Base-by-base conservation (phyloP, 805 yeast species). In the Yamadazyma insecticola region DNA sequence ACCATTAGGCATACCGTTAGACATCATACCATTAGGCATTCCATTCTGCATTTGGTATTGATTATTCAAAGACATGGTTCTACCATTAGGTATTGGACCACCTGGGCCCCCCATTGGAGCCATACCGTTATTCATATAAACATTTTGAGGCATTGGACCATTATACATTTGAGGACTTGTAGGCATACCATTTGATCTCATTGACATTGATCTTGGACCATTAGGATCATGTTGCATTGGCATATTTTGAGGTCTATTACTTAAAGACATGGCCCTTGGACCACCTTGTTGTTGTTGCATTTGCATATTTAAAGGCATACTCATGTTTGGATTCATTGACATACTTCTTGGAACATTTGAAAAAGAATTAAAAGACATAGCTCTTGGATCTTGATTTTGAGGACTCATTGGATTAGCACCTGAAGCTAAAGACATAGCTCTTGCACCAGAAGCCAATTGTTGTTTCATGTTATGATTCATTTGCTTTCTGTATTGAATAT, bases 401-500 rank as follows among this genome's bases (percentile, higher is more conserved):
- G 13, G 36, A 22, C 22, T 32, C 58, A 51, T 55, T 23, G 58
- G 67, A 40, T 44, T 58, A 4, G 43, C 51, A 29, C 60, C 63
- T 34, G 54, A 55, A 2, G 63, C 55, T 22, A 64, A 50, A 11
- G 68, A 54, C 59, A 55, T 64, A 6, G 72, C 68, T 25, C 70
- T 51, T 2, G 78, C 72, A 28, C 74, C 63, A 8, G 61, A 59
- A 12, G 63, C 62, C 43, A 67, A 50, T 13, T 74, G 72, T 50
- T 69, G 47, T 48, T 83, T 83, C 60, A 77, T 81, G 49, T 76
- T 79, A 4, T 74, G 76, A 28, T 79, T 77, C 70, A 78, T 67
- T 43, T 72, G 79, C 43, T 81, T 82, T 43, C 94, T 63, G 50
- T 83, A 83, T 40, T 79, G 79, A 5, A 75, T 63, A 43, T 73